phyloP scores from a whole-genome alignment of 1,139 yeast genomes.

The Saccharomyces uvarum region DNA sequence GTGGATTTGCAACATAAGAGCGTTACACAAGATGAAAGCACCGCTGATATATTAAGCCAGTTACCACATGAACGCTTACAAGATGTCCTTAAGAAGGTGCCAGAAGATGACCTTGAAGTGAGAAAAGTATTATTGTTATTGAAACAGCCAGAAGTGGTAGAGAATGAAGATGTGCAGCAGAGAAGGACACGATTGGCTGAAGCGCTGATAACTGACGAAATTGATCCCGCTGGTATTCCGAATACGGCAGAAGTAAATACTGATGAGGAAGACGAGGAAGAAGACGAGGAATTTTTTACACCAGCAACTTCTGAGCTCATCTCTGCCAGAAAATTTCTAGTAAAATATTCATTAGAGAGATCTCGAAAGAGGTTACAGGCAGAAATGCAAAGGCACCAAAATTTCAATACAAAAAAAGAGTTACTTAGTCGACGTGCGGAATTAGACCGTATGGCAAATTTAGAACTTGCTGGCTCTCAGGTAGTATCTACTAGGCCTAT shows the following conservation, averaged over 20 bases:
- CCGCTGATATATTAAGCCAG: neutral
- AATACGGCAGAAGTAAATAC: constrained; percentile 17
- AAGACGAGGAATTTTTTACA: constrained; percentile 76
- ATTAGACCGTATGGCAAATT: constrained; percentile 34
- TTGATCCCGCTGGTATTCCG: neutral
- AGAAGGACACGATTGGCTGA: constrained; percentile 52
- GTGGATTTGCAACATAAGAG: neutral
- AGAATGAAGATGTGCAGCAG: constrained; percentile 55
- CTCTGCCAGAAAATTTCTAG: constrained; percentile 46
- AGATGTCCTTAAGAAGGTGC: neutral
- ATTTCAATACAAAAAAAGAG: constrained; percentile 26
- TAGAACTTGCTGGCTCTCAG: constrained; percentile 61
- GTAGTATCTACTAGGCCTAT: constrained; percentile 61
- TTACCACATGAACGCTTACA: neutral
- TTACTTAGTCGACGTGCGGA: constrained; percentile 43
- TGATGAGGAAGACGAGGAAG: constrained; percentile 34
- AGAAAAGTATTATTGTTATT: constrained; percentile 40
- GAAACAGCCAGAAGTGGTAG: constrained; percentile 49
- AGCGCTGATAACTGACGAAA: constrained; percentile 30
- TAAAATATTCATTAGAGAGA: constrained; percentile 42
- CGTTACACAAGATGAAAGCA: neutral
- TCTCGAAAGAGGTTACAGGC: constrained; percentile 42
- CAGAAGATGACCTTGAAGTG: neutral
- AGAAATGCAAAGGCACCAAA: constrained; percentile 8
- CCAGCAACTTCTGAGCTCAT: constrained; percentile 61